These are phyloP conservation scores for Chlamydomonas reinhardtii DNA, from an alignment of 163 green algal genomes.

Conservation along the genomic window DNA sequence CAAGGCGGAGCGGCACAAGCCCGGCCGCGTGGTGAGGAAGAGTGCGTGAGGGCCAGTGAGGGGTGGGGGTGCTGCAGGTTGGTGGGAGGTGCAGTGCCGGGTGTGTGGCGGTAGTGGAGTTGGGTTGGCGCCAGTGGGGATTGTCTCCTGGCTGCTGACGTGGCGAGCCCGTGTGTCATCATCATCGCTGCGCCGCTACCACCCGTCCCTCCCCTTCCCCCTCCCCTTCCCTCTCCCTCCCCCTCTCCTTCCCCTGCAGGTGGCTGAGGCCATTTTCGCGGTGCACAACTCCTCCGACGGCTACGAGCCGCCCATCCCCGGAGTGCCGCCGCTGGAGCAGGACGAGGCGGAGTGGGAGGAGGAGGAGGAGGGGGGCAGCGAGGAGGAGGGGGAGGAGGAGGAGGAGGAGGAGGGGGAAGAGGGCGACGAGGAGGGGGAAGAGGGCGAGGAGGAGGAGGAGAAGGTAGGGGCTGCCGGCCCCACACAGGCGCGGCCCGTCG, in stretches of 20 bases:
- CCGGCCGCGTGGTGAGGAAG: too few species aligned
- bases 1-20: too few species aligned
- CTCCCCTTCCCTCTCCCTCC: neutral
- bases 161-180: too few species aligned
- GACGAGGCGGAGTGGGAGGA: conserved; percentile 3
- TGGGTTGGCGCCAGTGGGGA: too few species aligned
- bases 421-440: neutral
- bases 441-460: neutral
- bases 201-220: too few species aligned
- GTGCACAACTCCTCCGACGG: neutral
- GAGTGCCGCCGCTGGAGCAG: neutral
- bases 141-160: too few species aligned
- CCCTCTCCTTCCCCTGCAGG: neutral
- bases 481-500: neutral
- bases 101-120: too few species aligned
- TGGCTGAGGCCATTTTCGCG: neutral
- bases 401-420: neutral
- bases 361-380: neutral
- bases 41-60: too few species aligned
- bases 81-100: too few species aligned
- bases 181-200: too few species aligned
- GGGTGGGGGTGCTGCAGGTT: too few species aligned
- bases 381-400: neutral
- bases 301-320: neutral
- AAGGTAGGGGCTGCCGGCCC: neutral